Evolutionary conservation across 805 yeast species (phyloP), one percentile per base, ranked within the genome.

Genomic region (Starmerella ratchasimensis): DNA sequence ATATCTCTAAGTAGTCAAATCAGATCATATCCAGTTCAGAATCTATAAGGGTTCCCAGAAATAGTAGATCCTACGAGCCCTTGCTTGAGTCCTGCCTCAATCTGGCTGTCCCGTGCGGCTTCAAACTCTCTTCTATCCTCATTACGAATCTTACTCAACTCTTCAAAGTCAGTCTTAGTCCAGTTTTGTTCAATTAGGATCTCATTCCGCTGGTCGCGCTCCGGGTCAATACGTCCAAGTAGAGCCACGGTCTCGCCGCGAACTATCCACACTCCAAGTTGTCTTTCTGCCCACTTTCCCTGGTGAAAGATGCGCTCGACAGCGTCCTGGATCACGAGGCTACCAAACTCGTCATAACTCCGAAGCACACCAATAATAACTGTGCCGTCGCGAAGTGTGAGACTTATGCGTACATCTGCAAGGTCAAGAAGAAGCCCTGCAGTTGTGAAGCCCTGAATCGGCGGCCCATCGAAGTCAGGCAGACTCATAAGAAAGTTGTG

Each of bases 201-300:
- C 33, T 51, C 54, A 17, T 41, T 31, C 18, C 63, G 71, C 53
- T 80, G 93, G 58, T 84, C 94, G 45, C 64, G 70, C 53, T 82
- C 94, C 44, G 83, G 79, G 58, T 86, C 95, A 44, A 88, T 71
- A 57, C 88, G 96, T 16, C 97, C 98, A 56, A 90, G 58, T 74
- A 86, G 72, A 8, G 86, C 90, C 7, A 90, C 90, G 52, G 88
- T 88, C 58, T 90, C 98, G 44, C 98, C 98, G 60, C 98, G 78
- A 28, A 90, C 77, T 62, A 90, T 71, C 55, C 76, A 77, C 35
- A 82, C 80, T 8, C 94, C 95, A 37, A 79, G 69, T 35, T 67
- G 66, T n/a, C 63, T 64, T 56, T 88, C 94, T 7, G 80, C 93
- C 54, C 75, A 88, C 45, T 69, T 49, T 15, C 42, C 37, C 20